Evolutionary conservation across 371 early-diverging fungal species (phyloP).

Genomic region (Dichotomocladium elegans): DNA sequence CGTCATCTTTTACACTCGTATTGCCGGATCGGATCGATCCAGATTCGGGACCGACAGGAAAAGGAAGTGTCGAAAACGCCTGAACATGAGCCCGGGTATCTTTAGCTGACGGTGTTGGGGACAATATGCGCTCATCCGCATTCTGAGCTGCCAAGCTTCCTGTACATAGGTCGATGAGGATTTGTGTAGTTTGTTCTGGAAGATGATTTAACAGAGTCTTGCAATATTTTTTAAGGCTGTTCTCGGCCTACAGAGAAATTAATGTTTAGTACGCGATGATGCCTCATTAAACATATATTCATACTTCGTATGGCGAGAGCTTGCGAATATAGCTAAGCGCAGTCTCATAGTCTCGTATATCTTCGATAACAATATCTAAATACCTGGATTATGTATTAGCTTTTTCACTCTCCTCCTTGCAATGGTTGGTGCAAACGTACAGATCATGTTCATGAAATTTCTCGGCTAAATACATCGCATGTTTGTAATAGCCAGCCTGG

Average conservation of each 20-base stretch:
- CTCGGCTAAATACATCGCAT: slow-evolving; percentile 83
- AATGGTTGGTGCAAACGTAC: slow-evolving; percentile 49
- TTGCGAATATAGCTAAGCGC: slow-evolving; percentile 70
- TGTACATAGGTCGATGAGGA: slow-evolving; percentile 74
- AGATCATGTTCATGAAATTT: slow-evolving; percentile 77
- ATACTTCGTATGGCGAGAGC: slow-evolving; percentile 51
- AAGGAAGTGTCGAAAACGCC: slow-evolving; percentile 41
- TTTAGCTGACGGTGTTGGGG: slow-evolving; percentile 29
- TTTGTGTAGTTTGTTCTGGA: slow-evolving; percentile 75
- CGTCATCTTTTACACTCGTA: neutral
- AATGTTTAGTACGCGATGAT: neutral
- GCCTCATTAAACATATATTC: neutral
- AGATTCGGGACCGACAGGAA: slow-evolving; percentile 13
- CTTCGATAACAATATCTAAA: slow-evolving; percentile 77
- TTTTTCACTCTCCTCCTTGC: too few relatives aligned
- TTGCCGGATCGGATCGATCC: slow-evolving; percentile 10
- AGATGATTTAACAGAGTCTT: slow-evolving; percentile 67
- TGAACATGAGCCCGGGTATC: slow-evolving; percentile 12
- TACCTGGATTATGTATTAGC: slow-evolving; percentile 13
- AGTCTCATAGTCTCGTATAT: slow-evolving; percentile 71
- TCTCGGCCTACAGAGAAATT: slow-evolving; percentile 37
- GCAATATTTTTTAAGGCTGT: slow-evolving; percentile 74
- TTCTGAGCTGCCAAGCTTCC: slow-evolving; percentile 32
- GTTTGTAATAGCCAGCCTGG: slow-evolving; percentile 85
- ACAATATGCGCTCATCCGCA: slow-evolving; percentile 3